Evolutionary conservation across 805 yeast species (phyloP), one percentile per base, ranked within the genome.

Genomic region (Isabelozyma heimii): DNA sequence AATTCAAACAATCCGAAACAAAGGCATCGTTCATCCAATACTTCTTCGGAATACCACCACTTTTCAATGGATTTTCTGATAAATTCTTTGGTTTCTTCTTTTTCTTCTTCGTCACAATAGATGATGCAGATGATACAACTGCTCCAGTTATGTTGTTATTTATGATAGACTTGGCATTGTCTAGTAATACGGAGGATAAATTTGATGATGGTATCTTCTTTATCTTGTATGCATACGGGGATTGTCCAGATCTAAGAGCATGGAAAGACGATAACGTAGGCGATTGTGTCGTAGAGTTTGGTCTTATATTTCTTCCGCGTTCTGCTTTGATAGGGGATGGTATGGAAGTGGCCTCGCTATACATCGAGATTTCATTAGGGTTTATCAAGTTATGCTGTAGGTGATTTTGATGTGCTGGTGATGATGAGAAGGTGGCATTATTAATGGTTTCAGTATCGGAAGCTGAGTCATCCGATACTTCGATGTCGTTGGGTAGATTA

Each of bases 21-120:
- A 90, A 88, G 40, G 92, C 88, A 69, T 92, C 97, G 59, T 91
- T 90, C 89, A 92, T 85, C 99, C 99, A 92, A 63, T 90, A 92
- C 61, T 90, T 92, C 50, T 81, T 80, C 2, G 87, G 83, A 4
- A 85, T 75, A 1, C 86, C 83, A 38, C 79, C 79, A 40, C 61
- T 66, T 50, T 74, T 74, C 48, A 74, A 63, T 1, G 79, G 79
- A 45, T 74, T 74, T 42, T 72, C 70, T 1, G 72, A 67, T 6
- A 65, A 52, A 30, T 60, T 56, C 40, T 61, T 63, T 2, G 67
- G 67, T 54, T 57, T 63, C 49, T 55, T 59, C 38, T 54, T 61
- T 28, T 38, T 38, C 49, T 59, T 42, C 4, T 49, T 48, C 5
- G 59, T 52, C 5, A 58, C 54, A 7, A 63, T 60, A 1, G 75